Evolutionary conservation across 2,329 filamentous ascomycete species (phyloP), one percentile per base, ranked within the genome.

Genomic region (Alternaria gansuensis): DNA sequence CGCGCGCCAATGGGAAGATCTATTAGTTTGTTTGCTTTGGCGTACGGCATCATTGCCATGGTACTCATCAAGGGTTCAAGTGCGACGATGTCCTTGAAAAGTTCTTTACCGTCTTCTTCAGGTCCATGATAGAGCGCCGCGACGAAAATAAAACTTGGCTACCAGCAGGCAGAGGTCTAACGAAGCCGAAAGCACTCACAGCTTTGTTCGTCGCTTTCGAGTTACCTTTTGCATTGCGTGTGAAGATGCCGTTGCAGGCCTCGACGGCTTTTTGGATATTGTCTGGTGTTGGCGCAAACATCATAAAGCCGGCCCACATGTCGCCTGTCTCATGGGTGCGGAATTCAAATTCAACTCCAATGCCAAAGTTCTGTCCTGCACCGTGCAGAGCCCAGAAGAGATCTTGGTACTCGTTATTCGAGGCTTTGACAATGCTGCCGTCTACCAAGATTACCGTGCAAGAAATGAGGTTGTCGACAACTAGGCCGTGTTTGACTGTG

Each of bases 321-420:
- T 58, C 34, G 40, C 50, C 51, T 5, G 62, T 56, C 13, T 62
- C 40, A 21, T 62, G 48, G 51, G 84, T 78, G 67, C 81, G 80
- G 40, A 75, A 75, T 0, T 77, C 52, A 21, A 64, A 60, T 11
- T 53, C 50, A 2, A 82, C 84, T 10, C 86, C 82, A 51, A 87
- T 79, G 48, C 84, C 84, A 60, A 87, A 86, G 71, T 86, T 87
- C 54, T 85, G 82, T 1, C 84, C 85, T 3, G 84, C 85, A 7
- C 85, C 85, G 43, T 78, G 77, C 56, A 87, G 77, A 1, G 76
- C 84, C 84, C 84, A 87, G 67, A 79, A 86, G 10, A 87, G 79
- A 33, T 86, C 83, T 0, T 79, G 78, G 0, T 58, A 21, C 2
- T 58, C 17, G 17, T 74, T 71, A 1, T 24, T 21, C 3, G 71